Evolutionary conservation across 768 basidiomycete genomes (phyloP), one percentile per base, ranked within the genome.

Genomic region (Nidularia pulvinata): DNA sequence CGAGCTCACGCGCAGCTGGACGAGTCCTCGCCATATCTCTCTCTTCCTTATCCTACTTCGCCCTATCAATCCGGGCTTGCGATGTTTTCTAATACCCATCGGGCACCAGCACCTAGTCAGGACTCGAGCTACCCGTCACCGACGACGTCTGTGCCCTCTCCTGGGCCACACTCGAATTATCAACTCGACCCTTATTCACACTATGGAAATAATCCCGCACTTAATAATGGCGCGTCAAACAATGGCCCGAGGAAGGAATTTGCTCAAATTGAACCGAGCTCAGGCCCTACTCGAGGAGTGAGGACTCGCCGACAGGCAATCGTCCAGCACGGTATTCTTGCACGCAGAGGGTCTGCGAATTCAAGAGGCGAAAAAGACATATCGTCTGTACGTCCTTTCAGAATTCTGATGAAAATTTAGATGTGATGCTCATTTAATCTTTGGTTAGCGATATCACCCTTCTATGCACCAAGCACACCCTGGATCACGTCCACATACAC

Each of bases 271-370:
- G 70, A 79, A 10, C 69, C 80, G 33, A 81, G 74, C 68, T 76
- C 82, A 56, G 84, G 83, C 0, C 82, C 84, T 46, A 68, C 69
- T 55, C 79, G 84, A 48, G 37, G n/a, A n/a, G n/a, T 39, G 37
- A 7, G 37, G 9, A 39, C 37, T 39, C 77, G 83, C 42, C 69
- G 79, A 39, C 78, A 77, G 58, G 63, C 69, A 37, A 62, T 61
- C 45, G 60, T 69, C 33, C 63, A 67, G 51, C 69, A 67, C 53
- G 59, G 56, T 54, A 43, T 48, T 46, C 65, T 62, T 34, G 57
- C 49, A 22, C 65, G 67, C 50, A 56, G 64, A 35, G 49, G 55
- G 44, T 63, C 65, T 25, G 50, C 64, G 51, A 53, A 59, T 16
- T 60, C 62, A 14, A 55, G 50, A n/a, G n/a, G n/a, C n/a, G n/a